Conservation (phyloP, 139 green algal species). For the Chlamydomonas schloesseri region DNA sequence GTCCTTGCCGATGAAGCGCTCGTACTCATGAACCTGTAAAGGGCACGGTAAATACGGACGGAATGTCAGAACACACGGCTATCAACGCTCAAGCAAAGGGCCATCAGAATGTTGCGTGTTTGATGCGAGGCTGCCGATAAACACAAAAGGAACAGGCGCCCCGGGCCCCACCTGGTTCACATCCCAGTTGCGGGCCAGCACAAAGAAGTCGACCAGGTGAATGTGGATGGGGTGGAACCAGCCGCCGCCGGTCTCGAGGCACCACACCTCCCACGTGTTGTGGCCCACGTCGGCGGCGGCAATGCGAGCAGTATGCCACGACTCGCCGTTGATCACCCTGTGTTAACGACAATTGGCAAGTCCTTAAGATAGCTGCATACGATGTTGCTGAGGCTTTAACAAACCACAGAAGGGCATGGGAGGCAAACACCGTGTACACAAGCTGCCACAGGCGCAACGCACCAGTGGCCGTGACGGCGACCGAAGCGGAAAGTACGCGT, state of each 20-base stretch:
- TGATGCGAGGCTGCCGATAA: no score
- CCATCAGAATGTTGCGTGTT: no score
- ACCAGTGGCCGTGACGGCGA: conserved; percentile 3
- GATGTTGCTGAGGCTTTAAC: no score
- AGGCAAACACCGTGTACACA: no score
- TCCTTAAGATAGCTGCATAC: no score
- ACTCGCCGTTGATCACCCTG: conserved; percentile 17
- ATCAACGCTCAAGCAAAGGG: no score
- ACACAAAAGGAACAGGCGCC: no score
- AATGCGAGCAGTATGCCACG: background rate
- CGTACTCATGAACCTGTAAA: background rate
- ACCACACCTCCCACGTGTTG: conserved; percentile 26
- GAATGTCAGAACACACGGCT: background rate
- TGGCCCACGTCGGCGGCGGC: conserved; percentile 8
- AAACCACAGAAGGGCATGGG: no score
- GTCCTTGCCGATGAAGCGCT: background rate
- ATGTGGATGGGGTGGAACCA: conserved; percentile 36
- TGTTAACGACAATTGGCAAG: no score
- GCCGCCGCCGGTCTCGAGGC: conserved; percentile 16
- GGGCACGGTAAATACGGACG: no score
- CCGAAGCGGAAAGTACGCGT: conserved; percentile 1
- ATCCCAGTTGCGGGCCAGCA: conserved; percentile 1
- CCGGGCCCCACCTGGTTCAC: background rate
- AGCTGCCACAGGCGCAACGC: background rate
- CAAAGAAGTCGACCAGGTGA: conserved; percentile 24